Percentiles rank a stretch among this genome's conserved stretches.
Evolutionary conservation across 2,329 filamentous ascomycete species (phyloP).

Genomic region (Metarhizium robertsii): DNA sequence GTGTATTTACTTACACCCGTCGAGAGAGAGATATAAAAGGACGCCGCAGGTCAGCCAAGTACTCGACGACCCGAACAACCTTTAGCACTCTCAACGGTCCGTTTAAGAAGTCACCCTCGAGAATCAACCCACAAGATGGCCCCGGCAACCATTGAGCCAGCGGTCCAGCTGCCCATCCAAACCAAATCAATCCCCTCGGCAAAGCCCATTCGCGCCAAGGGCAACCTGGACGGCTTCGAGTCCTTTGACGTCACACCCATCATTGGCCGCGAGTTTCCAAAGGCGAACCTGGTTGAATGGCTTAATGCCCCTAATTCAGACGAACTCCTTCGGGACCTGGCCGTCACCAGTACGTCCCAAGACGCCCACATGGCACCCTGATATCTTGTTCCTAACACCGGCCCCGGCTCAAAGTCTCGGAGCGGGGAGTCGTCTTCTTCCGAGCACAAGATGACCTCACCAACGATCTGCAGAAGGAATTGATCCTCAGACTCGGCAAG

Average conservation of each 20-base stretch:
- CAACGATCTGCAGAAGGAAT: constrained; percentile 55
- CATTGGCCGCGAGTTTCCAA: constrained; percentile 54
- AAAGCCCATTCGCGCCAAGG: constrained; percentile 39
- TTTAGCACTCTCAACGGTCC: too few relatives aligned
- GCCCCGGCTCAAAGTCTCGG: constrained; percentile 41
- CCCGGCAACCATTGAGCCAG: constrained; percentile 6
- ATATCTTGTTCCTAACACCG: too few relatives aligned
- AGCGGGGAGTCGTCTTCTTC: constrained; percentile 63
- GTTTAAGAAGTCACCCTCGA: neutral
- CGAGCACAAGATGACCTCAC: constrained; percentile 49
- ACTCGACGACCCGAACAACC: too few relatives aligned
- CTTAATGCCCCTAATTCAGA: constrained; percentile 41
- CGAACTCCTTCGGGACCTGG: constrained; percentile 54
- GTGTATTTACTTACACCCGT: too few relatives aligned
- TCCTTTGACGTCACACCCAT: constrained; percentile 51
- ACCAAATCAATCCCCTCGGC: constrained; percentile 1
- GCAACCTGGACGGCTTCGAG: constrained; percentile 40
- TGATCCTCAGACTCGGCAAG: constrained; percentile 51
- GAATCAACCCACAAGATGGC: constrained; percentile 4
- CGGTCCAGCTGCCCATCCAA: constrained; percentile 3
- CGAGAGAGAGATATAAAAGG: too few relatives aligned
- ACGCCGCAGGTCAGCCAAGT: too few relatives aligned
- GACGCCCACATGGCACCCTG: neutral
- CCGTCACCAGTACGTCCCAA: constrained; percentile 47
- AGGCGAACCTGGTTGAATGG: constrained; percentile 49